phyloP scores from a whole-genome alignment of 2,329 filamentous ascomycete genomes.

The Botrytis aclada region DNA sequence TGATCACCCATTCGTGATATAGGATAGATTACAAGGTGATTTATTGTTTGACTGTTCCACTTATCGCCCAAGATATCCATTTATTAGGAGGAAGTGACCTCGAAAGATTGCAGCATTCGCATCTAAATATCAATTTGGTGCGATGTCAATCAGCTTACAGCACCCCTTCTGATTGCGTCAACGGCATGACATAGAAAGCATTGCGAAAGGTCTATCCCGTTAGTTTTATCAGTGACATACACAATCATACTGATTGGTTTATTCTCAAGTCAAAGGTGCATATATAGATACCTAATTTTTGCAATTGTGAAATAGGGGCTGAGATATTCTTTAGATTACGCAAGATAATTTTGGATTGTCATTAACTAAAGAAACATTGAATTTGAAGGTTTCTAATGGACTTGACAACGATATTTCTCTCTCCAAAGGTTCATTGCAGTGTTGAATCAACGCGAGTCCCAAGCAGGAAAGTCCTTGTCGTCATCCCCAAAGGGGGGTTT shows the following conservation, averaged over 20 bases:
- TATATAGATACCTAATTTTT: neutral
- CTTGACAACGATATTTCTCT: rapidly evolving
- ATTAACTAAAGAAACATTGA: neutral
- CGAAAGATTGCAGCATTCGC: neutral
- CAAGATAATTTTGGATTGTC: neutral
- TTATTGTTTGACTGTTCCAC: neutral
- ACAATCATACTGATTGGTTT: neutral
- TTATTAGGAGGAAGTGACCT: neutral
- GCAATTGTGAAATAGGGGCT: neutral
- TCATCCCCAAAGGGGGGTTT: neutral
- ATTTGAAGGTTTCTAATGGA: neutral
- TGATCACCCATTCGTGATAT: neutral
- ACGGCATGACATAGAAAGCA: neutral
- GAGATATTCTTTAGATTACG: neutral
- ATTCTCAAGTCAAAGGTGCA: neutral
- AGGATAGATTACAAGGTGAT: neutral
- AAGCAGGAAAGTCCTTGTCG: neutral
- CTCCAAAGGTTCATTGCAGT: neutral
- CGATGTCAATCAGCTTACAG: rapidly evolving
- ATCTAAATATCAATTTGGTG: neutral
- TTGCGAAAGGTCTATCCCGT: neutral
- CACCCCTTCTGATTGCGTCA: neutral
- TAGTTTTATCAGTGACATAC: neutral
- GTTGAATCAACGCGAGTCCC: neutral
- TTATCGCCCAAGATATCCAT: neutral